Conservation (phyloP, 1,284 basidiomycete species). For the Psilocybe mexicana region DNA sequence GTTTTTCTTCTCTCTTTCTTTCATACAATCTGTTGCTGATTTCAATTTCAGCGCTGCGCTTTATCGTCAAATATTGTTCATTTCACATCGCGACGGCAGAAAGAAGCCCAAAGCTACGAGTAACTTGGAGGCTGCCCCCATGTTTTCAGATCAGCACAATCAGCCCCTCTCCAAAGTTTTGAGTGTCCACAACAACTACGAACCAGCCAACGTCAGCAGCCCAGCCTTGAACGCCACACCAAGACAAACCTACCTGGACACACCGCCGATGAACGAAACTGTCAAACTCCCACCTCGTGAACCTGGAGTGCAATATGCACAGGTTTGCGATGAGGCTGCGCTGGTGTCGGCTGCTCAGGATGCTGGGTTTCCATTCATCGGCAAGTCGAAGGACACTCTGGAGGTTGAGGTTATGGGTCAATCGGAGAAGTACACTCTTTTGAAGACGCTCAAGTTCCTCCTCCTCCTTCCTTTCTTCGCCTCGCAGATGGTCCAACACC, state of each 20-base stretch:
- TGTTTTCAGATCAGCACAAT: conserved; percentile 63
- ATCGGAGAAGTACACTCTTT: conserved; percentile 76
- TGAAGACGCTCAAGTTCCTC: conserved; percentile 91
- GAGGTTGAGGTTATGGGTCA: conserved; percentile 94
- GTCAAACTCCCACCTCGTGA: conserved; percentile 28
- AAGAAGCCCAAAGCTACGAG: conserved; percentile 36
- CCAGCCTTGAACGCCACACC: conserved; percentile 28
- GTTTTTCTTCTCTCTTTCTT: conserved; percentile 26
- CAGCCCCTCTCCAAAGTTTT: conserved; percentile 65
- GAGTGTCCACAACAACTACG: conserved; percentile 40
- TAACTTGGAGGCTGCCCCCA: conserved; percentile 62
- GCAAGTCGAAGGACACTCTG: conserved; percentile 71
- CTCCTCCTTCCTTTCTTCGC: no score
- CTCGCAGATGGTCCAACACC: no score
- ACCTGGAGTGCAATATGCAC: conserved; percentile 26
- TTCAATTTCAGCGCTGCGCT: conserved; percentile 60
- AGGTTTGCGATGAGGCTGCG: conserved; percentile 74
- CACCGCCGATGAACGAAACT: conserved; percentile 35
- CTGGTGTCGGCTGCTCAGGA: conserved; percentile 91
- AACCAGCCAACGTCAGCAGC: conserved; percentile 41
- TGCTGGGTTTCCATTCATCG: conserved; percentile 89
- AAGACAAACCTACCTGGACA: conserved; percentile 34
- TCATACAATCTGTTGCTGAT: neutral
- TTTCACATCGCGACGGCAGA: conserved; percentile 57
- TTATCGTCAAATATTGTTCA: conserved; percentile 70